These are phyloP conservation scores for Scedosporium dehoogii DNA, from an alignment of 2,329 filamentous ascomycete genomes.

Conservation along the genomic window DNA sequence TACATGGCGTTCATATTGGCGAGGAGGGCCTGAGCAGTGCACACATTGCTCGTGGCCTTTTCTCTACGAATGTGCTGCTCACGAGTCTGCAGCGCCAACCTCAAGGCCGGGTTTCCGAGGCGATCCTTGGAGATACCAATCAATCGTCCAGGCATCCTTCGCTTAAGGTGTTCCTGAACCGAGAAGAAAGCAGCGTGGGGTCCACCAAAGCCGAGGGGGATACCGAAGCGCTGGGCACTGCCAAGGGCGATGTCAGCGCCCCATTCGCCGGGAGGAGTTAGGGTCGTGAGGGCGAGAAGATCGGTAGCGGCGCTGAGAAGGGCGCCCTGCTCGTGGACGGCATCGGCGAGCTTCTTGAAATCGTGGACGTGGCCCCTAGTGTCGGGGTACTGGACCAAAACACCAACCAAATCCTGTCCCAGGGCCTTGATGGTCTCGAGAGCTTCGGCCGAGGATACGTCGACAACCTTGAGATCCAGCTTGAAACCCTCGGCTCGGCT, in stretches of 20 bases:
- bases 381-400: constrained; percentile 91
- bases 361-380: constrained; percentile 73
- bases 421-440: constrained; percentile 59
- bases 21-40: constrained; percentile 85
- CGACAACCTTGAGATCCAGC: constrained; percentile 64
- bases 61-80: constrained; percentile 95
- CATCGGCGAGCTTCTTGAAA: constrained; percentile 62
- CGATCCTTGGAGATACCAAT: constrained; percentile 90
- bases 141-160: constrained; percentile 84
- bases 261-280: constrained; percentile 87
- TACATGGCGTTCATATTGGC: constrained; percentile 97
- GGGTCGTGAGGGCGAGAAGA: constrained; percentile 72
- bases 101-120: constrained; percentile 68
- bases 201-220: constrained; percentile 84
- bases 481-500: constrained; percentile 88
- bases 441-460: constrained; percentile 55
- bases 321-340: constrained; percentile 66
- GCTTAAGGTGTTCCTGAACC: constrained; percentile 81
- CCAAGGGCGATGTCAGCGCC: constrained; percentile 94
- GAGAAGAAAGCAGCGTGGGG: constrained; percentile 98
- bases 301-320: constrained; percentile 86
- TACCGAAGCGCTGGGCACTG: constrained; percentile 82
- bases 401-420: constrained; percentile 75
- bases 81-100: constrained; percentile 80
- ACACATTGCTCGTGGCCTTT: constrained; percentile 96